Base-by-base conservation (phyloP, 306 rosid species). In the Sicyos baderoa region DNA sequence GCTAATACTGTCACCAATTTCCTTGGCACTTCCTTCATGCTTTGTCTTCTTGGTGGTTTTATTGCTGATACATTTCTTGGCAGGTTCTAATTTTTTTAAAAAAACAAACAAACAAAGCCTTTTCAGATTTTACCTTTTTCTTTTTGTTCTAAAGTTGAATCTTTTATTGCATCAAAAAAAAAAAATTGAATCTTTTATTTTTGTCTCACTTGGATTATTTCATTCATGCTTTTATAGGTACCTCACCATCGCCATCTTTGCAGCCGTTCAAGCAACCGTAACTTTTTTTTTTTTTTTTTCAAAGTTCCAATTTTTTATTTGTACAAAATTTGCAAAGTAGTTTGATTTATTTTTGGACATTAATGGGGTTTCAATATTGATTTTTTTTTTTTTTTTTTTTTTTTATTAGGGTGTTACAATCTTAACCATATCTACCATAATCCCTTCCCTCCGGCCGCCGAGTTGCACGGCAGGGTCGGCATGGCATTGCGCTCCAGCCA, bases 1-100 rank as follows among this genome's bases (percentile, higher is more conserved):
- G 98, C 98, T 74, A 93, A 85, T 64, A 81, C 80, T 2, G 97
- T 89, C 82, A 93, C 97, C 65, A 89, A 93, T 77, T 93, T 89
- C 77, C 68, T 88, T 14, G 98, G 97, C 37, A 89, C 97, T 55
- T 93, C 98, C 18, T 89, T 89, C 70, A 88, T 93, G 97, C 89
- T 93, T 51, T 93, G 93, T 74, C 73, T 93, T 60, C 82, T 93
- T 18, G 98, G 98, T 16, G 98, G 98, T 6, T 89, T 93, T 60
- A 63, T 93, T 0, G 98, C 96, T 1, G 98, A 93, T 72, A 79
- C 98, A 32, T 93, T 93, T 66, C 88, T 93, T 2, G 98, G 98
- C 79, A 83, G 98, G 95, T 89, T 50, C 15, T 17, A 11, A 6
- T 14, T 8, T 9, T 40, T 40, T 40, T 37, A 40, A 9, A 40